Evolutionary conservation across 2,329 filamentous ascomycete genomes (phyloP).

Genomic region (Ustilaginoidea virens): DNA sequence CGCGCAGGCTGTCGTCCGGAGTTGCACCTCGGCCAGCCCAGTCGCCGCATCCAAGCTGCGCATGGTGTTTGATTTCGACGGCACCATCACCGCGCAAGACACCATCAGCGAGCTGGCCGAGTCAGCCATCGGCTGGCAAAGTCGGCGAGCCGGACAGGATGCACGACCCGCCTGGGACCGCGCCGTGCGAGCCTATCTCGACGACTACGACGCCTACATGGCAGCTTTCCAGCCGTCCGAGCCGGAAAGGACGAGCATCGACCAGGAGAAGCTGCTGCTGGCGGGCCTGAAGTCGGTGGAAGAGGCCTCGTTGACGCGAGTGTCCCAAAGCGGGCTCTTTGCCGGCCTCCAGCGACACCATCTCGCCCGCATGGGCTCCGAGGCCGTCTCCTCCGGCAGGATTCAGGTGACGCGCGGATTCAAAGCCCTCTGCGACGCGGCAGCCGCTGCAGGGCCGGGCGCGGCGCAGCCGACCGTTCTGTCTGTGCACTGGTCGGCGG

Average conservation of each 20-base stretch:
- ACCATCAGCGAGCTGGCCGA: slow-evolving; percentile 33
- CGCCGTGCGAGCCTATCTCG: slow-evolving; percentile 29
- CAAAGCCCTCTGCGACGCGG: slow-evolving; percentile 13
- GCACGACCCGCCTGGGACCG: slow-evolving; percentile 26
- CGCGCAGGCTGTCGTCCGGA: no score
- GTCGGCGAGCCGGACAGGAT: slow-evolving; percentile 12
- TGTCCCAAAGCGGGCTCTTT: slow-evolving; percentile 30
- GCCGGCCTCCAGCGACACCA: slow-evolving; percentile 16
- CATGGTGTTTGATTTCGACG: slow-evolving; percentile 43
- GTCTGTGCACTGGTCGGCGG: slow-evolving; percentile 35
- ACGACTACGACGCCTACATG: slow-evolving; percentile 24
- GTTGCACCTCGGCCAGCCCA: no score
- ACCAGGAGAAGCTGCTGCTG: slow-evolving; percentile 27
- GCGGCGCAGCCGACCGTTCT: slow-evolving; percentile 29
- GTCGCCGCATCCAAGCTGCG: slow-evolving; percentile 13
- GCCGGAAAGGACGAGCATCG: slow-evolving; percentile 16
- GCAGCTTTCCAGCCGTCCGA: slow-evolving; percentile 17
- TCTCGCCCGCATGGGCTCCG: slow-evolving; percentile 22
- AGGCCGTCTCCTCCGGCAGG: slow-evolving; percentile 16
- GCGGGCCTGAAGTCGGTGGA: slow-evolving; percentile 28
- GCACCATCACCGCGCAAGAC: slow-evolving; percentile 39
- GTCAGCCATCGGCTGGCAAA: slow-evolving; percentile 23
- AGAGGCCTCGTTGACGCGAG: slow-evolving; percentile 26
- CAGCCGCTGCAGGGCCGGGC: slow-evolving; percentile 11
- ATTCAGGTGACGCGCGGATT: slow-evolving; percentile 26